Conservation (phyloP, 2,329 filamentous ascomycete genomes). For the Diaporthe ampelina region DNA sequence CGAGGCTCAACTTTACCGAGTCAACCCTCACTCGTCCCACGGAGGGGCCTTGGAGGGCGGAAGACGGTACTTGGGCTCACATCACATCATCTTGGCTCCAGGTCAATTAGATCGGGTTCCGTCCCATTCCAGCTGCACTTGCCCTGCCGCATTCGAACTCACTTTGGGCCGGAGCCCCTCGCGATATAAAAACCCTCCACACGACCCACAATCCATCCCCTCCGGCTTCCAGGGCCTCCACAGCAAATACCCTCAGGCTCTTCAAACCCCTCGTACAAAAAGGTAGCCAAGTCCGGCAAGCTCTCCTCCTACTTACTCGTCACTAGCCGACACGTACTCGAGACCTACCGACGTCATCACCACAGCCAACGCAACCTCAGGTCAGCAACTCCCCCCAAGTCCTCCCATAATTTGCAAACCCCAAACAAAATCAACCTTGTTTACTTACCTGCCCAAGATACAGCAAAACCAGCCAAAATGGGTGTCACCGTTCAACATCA, state of each 20-base stretch:
- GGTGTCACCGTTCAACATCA: constrained; percentile 79
- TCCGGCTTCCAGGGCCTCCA: constrained; percentile 18
- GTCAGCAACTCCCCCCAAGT: constrained; percentile 34
- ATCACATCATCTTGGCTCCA: constrained; percentile 31
- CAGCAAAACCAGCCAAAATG: constrained; percentile 63
- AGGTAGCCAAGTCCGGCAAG: constrained; percentile 18
- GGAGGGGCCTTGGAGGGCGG: background rate
- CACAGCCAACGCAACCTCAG: constrained; percentile 28
- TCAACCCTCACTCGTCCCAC: constrained; percentile 32
- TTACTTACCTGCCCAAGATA: constrained; percentile 25
- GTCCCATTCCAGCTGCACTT: constrained; percentile 26
- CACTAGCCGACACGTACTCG: constrained; percentile 23
- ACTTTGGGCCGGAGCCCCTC: constrained; percentile 10
- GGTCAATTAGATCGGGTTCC: constrained; percentile 21
- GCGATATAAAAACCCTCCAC: constrained; percentile 40
- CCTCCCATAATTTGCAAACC: constrained; percentile 34
- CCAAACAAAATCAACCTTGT: constrained; percentile 11
- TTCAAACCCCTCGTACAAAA: constrained; percentile 30
- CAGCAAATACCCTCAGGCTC: constrained; percentile 13
- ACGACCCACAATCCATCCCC: constrained; percentile 37
- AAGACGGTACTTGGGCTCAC: constrained; percentile 23
- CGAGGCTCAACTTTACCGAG: constrained; percentile 40
- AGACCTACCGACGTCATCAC: constrained; percentile 32
- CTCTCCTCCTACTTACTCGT: constrained; percentile 18
- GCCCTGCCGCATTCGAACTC: constrained; percentile 5